phyloP scores from a whole-genome alignment of 257 asterid species.

The Solanum commersonii region DNA sequence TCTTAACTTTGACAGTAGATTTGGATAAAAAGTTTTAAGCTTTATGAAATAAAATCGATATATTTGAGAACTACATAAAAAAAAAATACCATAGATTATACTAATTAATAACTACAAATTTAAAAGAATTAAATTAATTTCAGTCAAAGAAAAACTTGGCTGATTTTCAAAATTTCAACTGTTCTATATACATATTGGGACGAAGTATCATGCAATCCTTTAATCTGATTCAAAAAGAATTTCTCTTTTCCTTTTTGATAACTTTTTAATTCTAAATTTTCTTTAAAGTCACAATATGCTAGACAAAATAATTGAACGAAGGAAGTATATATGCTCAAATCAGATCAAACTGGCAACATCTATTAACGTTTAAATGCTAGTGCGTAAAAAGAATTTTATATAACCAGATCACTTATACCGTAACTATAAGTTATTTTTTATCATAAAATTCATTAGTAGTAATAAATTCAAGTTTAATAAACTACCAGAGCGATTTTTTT shows the following conservation, averaged over 20 bases:
- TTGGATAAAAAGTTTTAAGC: not conserved
- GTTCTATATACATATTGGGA: not conserved
- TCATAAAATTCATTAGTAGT: not conserved
- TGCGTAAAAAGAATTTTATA: not conserved
- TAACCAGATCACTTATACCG: not conserved
- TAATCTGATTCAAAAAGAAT: not conserved
- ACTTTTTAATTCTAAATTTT: not conserved
- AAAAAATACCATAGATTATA: not conserved
- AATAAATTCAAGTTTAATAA: not conserved
- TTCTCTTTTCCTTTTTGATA: not conserved
- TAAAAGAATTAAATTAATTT: not conserved
- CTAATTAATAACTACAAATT: not conserved
- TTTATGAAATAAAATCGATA: not conserved
- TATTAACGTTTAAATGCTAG: not conserved
- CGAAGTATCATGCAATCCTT: not conserved
- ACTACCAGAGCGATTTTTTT: not conserved
- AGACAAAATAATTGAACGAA: not conserved
- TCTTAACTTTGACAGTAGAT: not conserved
- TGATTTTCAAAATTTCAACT: not conserved
- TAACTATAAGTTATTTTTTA: not conserved
- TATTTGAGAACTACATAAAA: not conserved
- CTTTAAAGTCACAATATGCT: not conserved
- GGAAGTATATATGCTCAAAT: not conserved
- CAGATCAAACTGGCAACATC: not conserved
- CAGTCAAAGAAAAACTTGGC: not conserved